These are phyloP conservation scores for Skeletonema tropicum DNA, from an alignment of 108 stramenopile genomes.

Conservation along the genomic window DNA sequence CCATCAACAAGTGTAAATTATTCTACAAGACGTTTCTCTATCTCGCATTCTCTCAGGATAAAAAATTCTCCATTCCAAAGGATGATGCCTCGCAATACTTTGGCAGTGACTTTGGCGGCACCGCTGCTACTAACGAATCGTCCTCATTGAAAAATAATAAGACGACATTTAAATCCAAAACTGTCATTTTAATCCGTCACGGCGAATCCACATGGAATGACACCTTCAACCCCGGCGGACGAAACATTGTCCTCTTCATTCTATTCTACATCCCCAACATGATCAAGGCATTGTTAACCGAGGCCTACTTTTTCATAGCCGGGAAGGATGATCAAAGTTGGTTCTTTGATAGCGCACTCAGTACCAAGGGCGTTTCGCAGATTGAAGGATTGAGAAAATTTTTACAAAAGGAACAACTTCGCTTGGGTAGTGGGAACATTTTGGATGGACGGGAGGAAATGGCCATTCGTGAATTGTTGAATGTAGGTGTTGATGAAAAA, in stretches of 20 bases:
- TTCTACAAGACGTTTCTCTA: constrained; percentile 60
- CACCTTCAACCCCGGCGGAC: constrained; percentile 89
- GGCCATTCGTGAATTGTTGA: constrained; percentile 29
- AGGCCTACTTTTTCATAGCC: constrained; percentile 73
- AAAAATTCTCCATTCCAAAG: constrained; percentile 66
- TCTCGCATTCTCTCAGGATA: constrained; percentile 75
- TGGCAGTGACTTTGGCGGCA: constrained; percentile 40
- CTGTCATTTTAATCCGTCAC: constrained; percentile 82
- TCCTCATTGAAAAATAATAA: no score
- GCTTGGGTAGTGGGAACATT: constrained; percentile 15
- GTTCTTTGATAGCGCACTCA: constrained; percentile 85
- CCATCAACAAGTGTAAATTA: constrained; percentile 63
- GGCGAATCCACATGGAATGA: constrained; percentile 93
- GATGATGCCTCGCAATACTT: constrained; percentile 65
- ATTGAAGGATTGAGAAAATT: constrained; percentile 61
- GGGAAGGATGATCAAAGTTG: constrained; percentile 74
- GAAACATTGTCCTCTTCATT: constrained; percentile 58
- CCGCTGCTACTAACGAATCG: background rate
- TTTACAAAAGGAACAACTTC: constrained; percentile 50
- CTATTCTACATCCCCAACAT: constrained; percentile 77
- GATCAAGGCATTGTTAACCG: constrained; percentile 57
- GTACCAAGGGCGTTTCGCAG: constrained; percentile 69
- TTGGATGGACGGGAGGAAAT: constrained; percentile 50
- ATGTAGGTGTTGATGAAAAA: no score
- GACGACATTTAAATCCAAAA: constrained; percentile 57